These are phyloP conservation scores for Ogataea sp. DNA, from an alignment of 805 yeast species.

Conservation along the genomic window DNA sequence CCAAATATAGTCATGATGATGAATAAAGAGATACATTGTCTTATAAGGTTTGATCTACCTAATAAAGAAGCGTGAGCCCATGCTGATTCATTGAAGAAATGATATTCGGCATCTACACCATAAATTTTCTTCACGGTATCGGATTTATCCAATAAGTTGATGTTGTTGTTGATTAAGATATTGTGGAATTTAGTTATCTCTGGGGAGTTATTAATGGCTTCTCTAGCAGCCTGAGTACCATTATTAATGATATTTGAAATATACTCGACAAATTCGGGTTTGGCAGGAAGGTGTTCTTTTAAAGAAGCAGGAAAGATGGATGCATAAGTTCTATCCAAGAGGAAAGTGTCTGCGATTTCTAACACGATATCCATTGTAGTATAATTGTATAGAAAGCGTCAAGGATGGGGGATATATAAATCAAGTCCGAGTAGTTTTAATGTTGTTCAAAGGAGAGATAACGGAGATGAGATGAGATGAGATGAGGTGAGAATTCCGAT, in stretches of 20 bases:
- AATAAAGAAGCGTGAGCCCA: slow-evolving; percentile 61
- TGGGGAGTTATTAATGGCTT: slow-evolving; percentile 4
- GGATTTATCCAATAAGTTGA: slow-evolving; percentile 13
- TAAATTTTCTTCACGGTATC: slow-evolving; percentile 30
- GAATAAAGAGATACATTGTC: slow-evolving; percentile 65
- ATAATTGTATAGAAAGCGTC: too few relatives aligned
- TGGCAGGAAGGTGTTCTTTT: slow-evolving; percentile 23
- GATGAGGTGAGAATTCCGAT: neutral
- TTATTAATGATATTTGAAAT: slow-evolving; percentile 15
- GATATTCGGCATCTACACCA: slow-evolving; percentile 37
- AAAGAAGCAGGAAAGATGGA: slow-evolving; percentile 52
- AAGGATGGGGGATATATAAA: too few relatives aligned
- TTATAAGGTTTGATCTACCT: slow-evolving; percentile 60
- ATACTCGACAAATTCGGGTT: slow-evolving; percentile 16
- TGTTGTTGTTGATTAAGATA: slow-evolving; percentile 15
- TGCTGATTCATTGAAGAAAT: slow-evolving; percentile 45
- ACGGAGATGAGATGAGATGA: too few relatives aligned
- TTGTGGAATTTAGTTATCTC: slow-evolving; percentile 20
- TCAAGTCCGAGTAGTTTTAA: too few relatives aligned
- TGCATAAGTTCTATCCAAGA: slow-evolving; percentile 73
- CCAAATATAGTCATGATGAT: slow-evolving; percentile 75
- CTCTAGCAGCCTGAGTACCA: slow-evolving; percentile 15
- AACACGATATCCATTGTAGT: slow-evolving; percentile 79
- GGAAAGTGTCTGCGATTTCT: slow-evolving; percentile 66
- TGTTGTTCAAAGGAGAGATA: too few relatives aligned